Evolutionary conservation across 768 basidiomycete species (phyloP).

Genomic region (Suillus lakei): DNA sequence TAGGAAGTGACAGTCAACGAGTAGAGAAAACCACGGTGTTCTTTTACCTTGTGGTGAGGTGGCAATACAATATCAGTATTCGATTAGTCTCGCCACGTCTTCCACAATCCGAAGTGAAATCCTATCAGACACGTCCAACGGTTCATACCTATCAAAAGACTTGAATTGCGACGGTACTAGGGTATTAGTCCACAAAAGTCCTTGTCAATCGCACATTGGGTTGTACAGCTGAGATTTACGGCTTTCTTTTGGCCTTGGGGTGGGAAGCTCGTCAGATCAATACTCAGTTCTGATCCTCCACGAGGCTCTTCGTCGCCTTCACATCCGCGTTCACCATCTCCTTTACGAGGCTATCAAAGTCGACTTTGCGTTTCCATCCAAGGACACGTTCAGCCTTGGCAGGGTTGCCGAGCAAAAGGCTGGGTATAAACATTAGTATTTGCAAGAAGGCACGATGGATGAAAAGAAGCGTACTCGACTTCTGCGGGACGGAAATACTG

Average conservation of each 20-base stretch:
- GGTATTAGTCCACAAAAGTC: not conserved
- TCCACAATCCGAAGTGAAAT: not conserved
- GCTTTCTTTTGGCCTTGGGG: not conserved
- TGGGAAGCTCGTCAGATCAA: not conserved
- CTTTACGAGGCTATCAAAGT: conserved; percentile 82
- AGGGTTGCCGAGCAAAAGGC: conserved; percentile 85
- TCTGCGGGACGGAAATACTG: conserved; percentile 94
- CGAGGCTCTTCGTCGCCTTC: conserved; percentile 68
- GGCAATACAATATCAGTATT: not conserved
- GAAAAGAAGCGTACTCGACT: conserved; percentile 70
- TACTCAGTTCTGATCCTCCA: conserved; percentile 81
- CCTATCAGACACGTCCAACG: no score
- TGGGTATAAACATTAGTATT: conserved; percentile 29
- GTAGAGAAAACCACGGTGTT: no score
- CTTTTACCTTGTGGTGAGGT: not conserved
- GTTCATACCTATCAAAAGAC: not conserved
- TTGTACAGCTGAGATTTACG: not conserved
- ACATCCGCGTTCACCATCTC: conserved; percentile 93
- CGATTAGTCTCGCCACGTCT: not conserved
- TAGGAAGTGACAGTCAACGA: no score
- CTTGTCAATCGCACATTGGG: not conserved
- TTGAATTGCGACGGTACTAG: not conserved
- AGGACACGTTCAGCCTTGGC: conserved; percentile 87
- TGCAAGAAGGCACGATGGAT: conserved; percentile 3
- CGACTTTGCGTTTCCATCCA: conserved; percentile 88